phyloP scores from a whole-genome alignment of 495 filamentous ascomycete genomes.

The Tuber calosporum region DNA sequence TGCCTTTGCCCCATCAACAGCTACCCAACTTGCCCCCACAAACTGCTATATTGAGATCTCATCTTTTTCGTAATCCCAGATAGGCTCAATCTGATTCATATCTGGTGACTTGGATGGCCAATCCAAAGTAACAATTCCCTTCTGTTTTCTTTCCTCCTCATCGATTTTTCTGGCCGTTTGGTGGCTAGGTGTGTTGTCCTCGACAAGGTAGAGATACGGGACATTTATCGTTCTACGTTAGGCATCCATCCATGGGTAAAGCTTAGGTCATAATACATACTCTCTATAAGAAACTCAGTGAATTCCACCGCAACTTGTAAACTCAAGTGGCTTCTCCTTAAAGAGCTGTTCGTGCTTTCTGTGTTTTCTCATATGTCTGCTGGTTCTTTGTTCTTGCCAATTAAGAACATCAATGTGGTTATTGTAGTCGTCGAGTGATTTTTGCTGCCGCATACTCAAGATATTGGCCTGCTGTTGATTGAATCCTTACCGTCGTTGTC shows the following conservation, averaged over 20 bases:
- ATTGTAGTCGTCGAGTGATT: no score
- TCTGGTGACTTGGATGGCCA: background rate
- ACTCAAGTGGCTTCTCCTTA: no score
- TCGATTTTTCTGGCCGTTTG: background rate
- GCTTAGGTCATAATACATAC: background rate
- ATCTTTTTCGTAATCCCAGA: constrained; percentile 6
- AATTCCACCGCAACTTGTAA: no score
- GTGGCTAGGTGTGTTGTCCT: constrained; percentile 1
- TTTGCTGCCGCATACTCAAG: no score
- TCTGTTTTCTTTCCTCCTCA: background rate
- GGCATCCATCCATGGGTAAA: constrained; percentile 10
- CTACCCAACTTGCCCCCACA: constrained; percentile 5
- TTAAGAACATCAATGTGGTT: no score
- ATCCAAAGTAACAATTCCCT: background rate
- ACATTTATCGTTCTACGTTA: no score
- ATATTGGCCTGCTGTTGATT: no score
- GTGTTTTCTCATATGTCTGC: no score
- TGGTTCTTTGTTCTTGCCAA: no score
- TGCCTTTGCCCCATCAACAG: background rate
- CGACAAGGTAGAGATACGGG: constrained; percentile 8
- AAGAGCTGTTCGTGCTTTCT: background rate
- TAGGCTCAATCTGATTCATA: constrained; percentile 1
- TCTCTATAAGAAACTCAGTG: no score
- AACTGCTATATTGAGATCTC: constrained; percentile 1
- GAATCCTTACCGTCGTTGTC: background rate